A percentile compares a stretch with the other conserved stretches of the same genome.
Conservation (phyloP, 2,329 filamentous ascomycete genomes). For the Ophiostoma angusticollis region DNA sequence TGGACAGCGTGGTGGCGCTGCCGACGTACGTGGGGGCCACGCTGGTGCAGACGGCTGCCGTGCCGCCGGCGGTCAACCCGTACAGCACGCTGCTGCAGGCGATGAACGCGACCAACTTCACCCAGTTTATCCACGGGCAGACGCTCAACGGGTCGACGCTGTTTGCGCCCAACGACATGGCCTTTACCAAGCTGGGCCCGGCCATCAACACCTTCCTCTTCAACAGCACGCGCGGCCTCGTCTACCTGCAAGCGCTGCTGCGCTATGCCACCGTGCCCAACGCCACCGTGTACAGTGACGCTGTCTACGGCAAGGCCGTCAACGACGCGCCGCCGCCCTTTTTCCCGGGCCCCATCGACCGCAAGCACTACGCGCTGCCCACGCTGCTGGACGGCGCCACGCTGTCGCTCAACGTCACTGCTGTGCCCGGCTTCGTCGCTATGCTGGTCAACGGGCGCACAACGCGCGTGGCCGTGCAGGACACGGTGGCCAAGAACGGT, state of each 20-base stretch:
- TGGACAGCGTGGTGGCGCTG: slow-evolving; percentile 64
- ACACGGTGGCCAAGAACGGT: slow-evolving; percentile 64
- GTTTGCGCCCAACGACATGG: slow-evolving; percentile 69
- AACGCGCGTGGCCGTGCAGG: slow-evolving; percentile 53
- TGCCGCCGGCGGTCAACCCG: slow-evolving; percentile 54
- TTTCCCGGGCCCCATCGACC: slow-evolving; percentile 35
- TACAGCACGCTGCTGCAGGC: slow-evolving; percentile 73
- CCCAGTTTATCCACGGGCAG: slow-evolving; percentile 43
- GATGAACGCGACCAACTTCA: slow-evolving; percentile 60
- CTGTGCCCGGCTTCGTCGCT: slow-evolving; percentile 52
- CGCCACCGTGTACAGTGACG: slow-evolving; percentile 72
- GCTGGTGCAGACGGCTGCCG: too few relatives aligned
- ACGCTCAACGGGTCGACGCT: slow-evolving; percentile 53
- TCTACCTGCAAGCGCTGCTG: slow-evolving; percentile 65
- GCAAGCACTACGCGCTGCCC: slow-evolving; percentile 57
- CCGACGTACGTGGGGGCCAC: slow-evolving; percentile 47
- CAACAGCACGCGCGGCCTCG: slow-evolving; percentile 54
- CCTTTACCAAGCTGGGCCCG: slow-evolving; percentile 64
- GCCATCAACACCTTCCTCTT: slow-evolving; percentile 76
- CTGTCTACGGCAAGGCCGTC: slow-evolving; percentile 45
- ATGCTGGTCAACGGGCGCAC: slow-evolving; percentile 71
- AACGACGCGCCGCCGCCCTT: slow-evolving; percentile 16
- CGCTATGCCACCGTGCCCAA: slow-evolving; percentile 67
- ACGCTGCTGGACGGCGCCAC: slow-evolving; percentile 56
- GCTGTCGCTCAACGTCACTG: slow-evolving; percentile 58